phyloP scores from a whole-genome alignment of 169 alveolate genomes.

The Plasmodium coatneyi region DNA sequence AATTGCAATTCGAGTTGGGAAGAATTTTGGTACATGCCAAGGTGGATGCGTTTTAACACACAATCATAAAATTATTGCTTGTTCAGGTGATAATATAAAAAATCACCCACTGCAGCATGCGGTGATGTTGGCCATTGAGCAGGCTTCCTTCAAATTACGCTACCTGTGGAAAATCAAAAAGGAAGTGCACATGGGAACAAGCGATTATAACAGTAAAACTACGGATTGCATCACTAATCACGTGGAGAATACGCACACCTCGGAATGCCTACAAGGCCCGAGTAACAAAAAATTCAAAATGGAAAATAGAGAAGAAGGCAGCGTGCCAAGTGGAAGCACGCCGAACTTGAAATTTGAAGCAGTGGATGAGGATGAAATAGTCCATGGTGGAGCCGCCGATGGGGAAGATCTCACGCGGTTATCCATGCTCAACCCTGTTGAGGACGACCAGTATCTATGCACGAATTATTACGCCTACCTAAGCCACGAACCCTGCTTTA shows the following conservation, averaged over 20 bases:
- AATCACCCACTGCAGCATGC: slow-evolving; percentile 85
- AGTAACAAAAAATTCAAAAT: neutral
- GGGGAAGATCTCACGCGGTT: neutral
- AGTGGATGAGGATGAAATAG: slow-evolving; percentile 8
- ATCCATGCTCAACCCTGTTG: neutral
- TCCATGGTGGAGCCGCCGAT: neutral
- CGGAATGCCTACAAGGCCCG: neutral
- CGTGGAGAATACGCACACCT: neutral
- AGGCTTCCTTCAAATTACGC: slow-evolving; percentile 76
- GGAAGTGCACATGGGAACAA: neutral
- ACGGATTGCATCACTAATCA: neutral
- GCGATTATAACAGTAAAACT: neutral
- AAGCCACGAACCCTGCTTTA: slow-evolving; percentile 95
- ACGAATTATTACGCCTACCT: slow-evolving; percentile 86
- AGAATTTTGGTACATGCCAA: slow-evolving; percentile 58
- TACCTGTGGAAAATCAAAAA: slow-evolving; percentile 39
- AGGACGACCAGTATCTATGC: slow-evolving; percentile 84
- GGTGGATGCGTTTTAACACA: slow-evolving; percentile 86
- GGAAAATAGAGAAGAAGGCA: neutral
- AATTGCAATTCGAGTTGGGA: slow-evolving; percentile 36
- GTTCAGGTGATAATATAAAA: slow-evolving; percentile 83
- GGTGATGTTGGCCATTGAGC: slow-evolving; percentile 83
- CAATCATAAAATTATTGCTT: slow-evolving; percentile 81
- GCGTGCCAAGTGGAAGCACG: neutral
- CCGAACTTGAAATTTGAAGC: neutral